phyloP scores from a whole-genome alignment of 176 grass and related monocot genomes.

The Paspalum vaginatum region DNA sequence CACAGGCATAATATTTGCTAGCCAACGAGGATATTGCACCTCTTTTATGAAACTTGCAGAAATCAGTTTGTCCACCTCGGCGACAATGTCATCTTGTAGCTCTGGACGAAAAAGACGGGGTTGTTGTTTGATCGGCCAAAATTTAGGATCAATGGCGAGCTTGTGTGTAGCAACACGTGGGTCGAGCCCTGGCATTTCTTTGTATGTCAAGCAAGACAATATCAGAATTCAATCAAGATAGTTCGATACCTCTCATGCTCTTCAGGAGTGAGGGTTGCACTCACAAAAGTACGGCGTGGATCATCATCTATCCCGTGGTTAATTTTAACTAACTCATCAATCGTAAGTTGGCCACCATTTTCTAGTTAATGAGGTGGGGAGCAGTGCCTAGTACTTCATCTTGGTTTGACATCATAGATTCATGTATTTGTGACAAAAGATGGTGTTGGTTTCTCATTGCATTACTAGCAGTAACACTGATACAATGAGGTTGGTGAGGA shows the following conservation, averaged over 20 bases:
- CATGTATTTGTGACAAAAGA: too few species aligned
- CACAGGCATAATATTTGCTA: background rate
- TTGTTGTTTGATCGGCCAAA: background rate
- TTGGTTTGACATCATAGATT: too few species aligned
- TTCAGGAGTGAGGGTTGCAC: background rate
- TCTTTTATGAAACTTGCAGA: background rate
- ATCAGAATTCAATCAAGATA: too few species aligned
- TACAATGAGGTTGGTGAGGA: too few species aligned
- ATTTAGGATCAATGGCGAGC: background rate
- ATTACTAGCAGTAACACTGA: too few species aligned
- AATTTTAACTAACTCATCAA: background rate
- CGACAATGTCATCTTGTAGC: background rate
- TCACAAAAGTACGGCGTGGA: background rate
- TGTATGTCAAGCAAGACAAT: background rate
- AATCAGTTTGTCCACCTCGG: background rate
- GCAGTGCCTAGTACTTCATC: background rate
- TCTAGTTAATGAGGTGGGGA: background rate
- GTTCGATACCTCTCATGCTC: background rate
- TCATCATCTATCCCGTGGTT: background rate
- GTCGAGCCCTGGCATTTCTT: background rate
- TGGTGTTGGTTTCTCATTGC: too few species aligned
- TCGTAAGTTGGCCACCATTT: background rate
- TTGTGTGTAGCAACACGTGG: background rate
- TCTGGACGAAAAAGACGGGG: background rate
- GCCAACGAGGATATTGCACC: background rate